phyloP scores from a whole-genome alignment of 208 protist species.

The Wallacemonas sp. region DNA sequence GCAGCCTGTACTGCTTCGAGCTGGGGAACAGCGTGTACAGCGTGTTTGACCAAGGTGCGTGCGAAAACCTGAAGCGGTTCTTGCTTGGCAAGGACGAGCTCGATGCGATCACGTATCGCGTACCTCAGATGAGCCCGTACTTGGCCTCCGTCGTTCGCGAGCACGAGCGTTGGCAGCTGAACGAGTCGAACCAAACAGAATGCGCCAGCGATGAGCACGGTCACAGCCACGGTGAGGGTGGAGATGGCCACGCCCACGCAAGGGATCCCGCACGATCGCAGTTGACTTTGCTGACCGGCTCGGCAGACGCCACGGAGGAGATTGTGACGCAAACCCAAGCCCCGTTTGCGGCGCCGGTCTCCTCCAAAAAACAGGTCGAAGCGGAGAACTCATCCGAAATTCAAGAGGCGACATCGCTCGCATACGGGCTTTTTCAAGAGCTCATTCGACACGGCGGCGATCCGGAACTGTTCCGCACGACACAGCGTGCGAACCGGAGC shows the following conservation, averaged over 20 bases:
- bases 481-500: not conserved
- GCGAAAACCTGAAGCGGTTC: constrained; percentile 49
- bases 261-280: not conserved
- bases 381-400: not conserved
- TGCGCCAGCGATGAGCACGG: constrained; percentile 15
- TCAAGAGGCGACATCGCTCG: not conserved
- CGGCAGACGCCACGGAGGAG: not conserved
- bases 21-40: constrained; percentile 56
- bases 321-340: not conserved
- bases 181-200: constrained; percentile 13
- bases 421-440: constrained; percentile 16
- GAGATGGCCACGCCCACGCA: not conserved
- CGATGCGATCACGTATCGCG: constrained; percentile 31
- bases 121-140: constrained; percentile 56
- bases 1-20: constrained; percentile 73
- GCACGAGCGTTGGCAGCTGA: constrained; percentile 46
- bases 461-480: constrained; percentile 6
- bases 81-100: constrained; percentile 40
- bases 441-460: constrained; percentile 7
- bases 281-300: not conserved
- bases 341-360: not conserved
- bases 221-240: constrained; percentile 18
- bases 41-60: constrained; percentile 60
- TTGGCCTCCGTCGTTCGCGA: constrained; percentile 45
- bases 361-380: not conserved